Evolutionary conservation across 208 protist species (phyloP).

Genomic region (Leishmania major): DNA sequence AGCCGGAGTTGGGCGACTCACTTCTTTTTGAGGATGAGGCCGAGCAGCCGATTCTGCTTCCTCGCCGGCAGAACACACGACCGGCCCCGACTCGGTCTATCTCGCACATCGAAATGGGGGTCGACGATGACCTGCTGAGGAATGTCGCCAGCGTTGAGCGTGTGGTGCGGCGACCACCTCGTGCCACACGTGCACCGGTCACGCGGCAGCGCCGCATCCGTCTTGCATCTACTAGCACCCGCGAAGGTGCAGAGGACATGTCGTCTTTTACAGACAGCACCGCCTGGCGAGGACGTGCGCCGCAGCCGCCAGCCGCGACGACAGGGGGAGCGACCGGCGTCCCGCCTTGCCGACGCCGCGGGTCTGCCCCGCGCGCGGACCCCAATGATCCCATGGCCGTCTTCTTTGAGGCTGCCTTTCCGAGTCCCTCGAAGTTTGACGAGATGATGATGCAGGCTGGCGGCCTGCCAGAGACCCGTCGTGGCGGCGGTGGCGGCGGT

Average conservation of each 20-base stretch:
- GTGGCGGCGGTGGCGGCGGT: slow-evolving; percentile 36
- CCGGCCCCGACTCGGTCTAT: slow-evolving; percentile 55
- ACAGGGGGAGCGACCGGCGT: background rate
- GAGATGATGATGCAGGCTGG: slow-evolving; percentile 85
- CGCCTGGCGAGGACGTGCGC: background rate
- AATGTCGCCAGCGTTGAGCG: slow-evolving; percentile 36
- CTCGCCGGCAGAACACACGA: slow-evolving; percentile 43
- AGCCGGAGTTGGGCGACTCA: slow-evolving; percentile 56
- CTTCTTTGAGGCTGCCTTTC: slow-evolving; percentile 84
- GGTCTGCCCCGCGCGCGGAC: slow-evolving; percentile 28
- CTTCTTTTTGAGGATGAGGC: slow-evolving; percentile 64
- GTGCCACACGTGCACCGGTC: slow-evolving; percentile 33
- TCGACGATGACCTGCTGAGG: slow-evolving; percentile 35
- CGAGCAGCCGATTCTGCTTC: slow-evolving; percentile 75
- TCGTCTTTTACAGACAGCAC: background rate
- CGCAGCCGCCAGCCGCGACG: background rate
- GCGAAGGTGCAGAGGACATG: background rate
- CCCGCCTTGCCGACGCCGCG: slow-evolving; percentile 13
- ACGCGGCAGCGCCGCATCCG: slow-evolving; percentile 9
- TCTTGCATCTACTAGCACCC: background rate
- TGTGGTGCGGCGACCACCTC: slow-evolving; percentile 36
- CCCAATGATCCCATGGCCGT: slow-evolving; percentile 83
- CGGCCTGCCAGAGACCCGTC: slow-evolving; percentile 44
- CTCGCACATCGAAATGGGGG: slow-evolving; percentile 46
- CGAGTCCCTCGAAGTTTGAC: slow-evolving; percentile 88